Evolutionary conservation across 768 basidiomycete genomes (phyloP), one percentile per base, ranked within the genome.

Genomic region (Sporobolomyces pararoseus): DNA sequence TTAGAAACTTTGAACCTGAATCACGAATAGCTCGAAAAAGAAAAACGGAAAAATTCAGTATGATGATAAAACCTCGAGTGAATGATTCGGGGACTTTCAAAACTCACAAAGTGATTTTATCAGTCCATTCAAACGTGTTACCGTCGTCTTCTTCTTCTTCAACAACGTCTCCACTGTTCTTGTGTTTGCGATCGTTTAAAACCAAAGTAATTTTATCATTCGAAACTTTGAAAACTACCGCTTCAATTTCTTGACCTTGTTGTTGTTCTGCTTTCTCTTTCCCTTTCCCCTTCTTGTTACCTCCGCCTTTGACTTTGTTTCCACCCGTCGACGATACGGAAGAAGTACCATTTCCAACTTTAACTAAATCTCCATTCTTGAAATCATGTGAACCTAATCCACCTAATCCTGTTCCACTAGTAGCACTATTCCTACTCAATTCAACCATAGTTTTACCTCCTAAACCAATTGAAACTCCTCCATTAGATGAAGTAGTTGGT

Each of bases 391-490:
- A 88, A 10, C 93, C 92, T 74, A 96, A 89, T n/a, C n/a, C 1
- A 84, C 66, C 0, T 85, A 82, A 10, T 82, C 85, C 3, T 79
- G 76, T 93, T 89, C 76, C 90, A 90, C 9, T n/a, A n/a, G n/a
- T n/a, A n/a, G 91, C 92, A 14, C 85, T 79, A 0, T 91, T 89
- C 63, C 91, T 82, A 77, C 91, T 88, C 9, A 98, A 82, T 79
- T 95, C 91, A 65, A 97, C 84, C 66, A 97, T 81, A 53, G 87
- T 93, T 82, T 93, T 94, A 32, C 93, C 94, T 32, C 92, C 94
- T 6, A 97, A 83, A 4, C 94, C 95, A 23, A 96, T 84, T 59
- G 84, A 86, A n/a, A 37, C 9, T 29, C 51, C 51, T 25, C 92
- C 39, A n/a, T n/a, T n/a, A 42, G 39, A 42, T 9, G 39, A 83